phyloP scores from a whole-genome alignment of 768 basidiomycete genomes.

The Amanita subjunquillea region DNA sequence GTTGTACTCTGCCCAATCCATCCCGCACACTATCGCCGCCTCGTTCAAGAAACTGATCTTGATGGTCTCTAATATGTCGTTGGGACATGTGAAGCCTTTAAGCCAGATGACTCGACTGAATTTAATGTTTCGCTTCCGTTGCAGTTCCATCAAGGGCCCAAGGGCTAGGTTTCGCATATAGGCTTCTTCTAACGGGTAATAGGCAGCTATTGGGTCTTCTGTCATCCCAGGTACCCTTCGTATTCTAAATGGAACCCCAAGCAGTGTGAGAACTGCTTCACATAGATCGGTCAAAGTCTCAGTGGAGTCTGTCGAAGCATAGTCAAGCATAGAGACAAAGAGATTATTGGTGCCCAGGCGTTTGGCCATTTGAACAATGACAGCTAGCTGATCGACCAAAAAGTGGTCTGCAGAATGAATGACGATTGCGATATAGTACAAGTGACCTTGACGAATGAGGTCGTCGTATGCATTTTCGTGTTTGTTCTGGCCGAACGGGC shows the following conservation, averaged over 20 bases:
- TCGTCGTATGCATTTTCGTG: conserved; percentile 83
- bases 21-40: conserved; percentile 98
- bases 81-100: conserved; percentile 98
- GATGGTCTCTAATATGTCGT: conserved; percentile 93
- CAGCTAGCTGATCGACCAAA: conserved; percentile 94
- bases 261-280: conserved; percentile 87
- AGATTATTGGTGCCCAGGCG: conserved; percentile 83
- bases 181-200: conserved; percentile 94
- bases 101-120: conserved; percentile 95
- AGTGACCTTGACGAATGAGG: conserved; percentile 68
- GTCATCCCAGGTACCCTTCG: conserved; percentile 92
- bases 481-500: conserved; percentile 93
- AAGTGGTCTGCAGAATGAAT: conserved; percentile 99
- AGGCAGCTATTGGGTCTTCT: conserved; percentile 72
- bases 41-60: conserved; percentile 84
- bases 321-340: conserved; percentile 98
- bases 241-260: conserved; percentile 90
- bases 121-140: conserved; percentile 62
- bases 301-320: conserved; percentile 91
- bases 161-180: conserved; percentile 88
- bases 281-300: conserved; percentile 90
- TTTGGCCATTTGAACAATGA: conserved; percentile 92
- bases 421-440: conserved; percentile 92
- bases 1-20: conserved; percentile 99
- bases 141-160: conserved; percentile 82